Percentiles rank a stretch among this genome's conserved stretches.
Evolutionary conservation across 352 stramenopile genomes (phyloP).

Genomic region (Pythium monospermum): DNA sequence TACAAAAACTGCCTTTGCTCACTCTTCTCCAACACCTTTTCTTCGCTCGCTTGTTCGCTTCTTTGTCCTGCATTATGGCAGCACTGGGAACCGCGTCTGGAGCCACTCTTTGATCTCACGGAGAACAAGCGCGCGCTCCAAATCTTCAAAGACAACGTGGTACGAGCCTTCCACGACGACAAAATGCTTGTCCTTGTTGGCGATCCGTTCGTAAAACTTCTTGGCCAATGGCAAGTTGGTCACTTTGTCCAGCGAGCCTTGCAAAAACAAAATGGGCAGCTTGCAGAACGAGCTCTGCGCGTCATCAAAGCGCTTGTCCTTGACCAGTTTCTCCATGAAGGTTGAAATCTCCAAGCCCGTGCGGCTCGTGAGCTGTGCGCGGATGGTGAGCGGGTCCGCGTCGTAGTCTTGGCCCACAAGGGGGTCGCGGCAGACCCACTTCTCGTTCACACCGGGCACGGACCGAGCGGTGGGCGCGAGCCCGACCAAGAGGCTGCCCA

Average conservation of each 20-base stretch:
- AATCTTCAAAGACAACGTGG: constrained; percentile 61
- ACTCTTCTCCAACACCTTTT: no score
- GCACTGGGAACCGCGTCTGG: constrained; percentile 28
- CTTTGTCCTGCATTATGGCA: no score
- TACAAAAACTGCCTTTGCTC: no score
- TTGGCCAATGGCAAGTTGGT: constrained; percentile 30
- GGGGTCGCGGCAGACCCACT: constrained; percentile 10
- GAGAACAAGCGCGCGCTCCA: constrained; percentile 46
- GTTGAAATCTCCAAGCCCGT: constrained; percentile 10
- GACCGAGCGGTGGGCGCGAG: constrained; percentile 4
- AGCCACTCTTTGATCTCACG: constrained; percentile 44
- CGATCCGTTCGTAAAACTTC: constrained; percentile 40
- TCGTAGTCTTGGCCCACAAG: constrained; percentile 7
- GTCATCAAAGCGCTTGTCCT: constrained; percentile 13
- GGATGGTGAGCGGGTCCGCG: constrained; percentile 12
- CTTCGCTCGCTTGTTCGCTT: no score
- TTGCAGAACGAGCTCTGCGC: constrained; percentile 11
- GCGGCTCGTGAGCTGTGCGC: background rate
- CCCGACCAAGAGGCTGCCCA: background rate
- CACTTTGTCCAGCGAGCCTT: constrained; percentile 20
- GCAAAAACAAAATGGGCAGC: constrained; percentile 15
- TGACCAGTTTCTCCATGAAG: constrained; percentile 2
- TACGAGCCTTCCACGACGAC: constrained; percentile 49
- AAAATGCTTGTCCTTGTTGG: constrained; percentile 53
- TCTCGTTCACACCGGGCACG: constrained; percentile 15